Conservation (phyloP, 1,139 yeast genomes). For the Scheffersomyces stambukii region DNA sequence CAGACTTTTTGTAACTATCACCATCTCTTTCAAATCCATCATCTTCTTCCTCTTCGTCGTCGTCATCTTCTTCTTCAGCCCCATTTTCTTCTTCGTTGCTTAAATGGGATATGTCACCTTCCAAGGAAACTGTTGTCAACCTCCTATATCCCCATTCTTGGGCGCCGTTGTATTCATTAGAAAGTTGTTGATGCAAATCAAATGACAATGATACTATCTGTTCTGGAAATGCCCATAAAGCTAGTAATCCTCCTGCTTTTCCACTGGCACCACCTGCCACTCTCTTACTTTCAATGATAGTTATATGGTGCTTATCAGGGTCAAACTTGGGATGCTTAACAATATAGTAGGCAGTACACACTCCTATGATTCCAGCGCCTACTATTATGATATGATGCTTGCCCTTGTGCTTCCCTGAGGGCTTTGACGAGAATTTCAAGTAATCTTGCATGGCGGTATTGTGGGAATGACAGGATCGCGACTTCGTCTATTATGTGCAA, state of each 20-base stretch:
- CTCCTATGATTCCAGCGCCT: conserved; percentile 97
- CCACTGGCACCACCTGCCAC: conserved; percentile 99
- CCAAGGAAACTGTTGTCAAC: conserved; percentile 80
- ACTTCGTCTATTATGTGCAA: too few species aligned
- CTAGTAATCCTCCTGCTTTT: conserved; percentile 93
- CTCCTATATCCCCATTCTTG: conserved; percentile 91
- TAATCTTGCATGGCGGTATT: conserved; percentile 27
- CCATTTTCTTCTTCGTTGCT: conserved; percentile 11
- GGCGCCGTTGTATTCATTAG: conserved; percentile 75
- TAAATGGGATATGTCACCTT: conserved; percentile 63
- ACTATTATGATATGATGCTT: conserved; percentile 70
- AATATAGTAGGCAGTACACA: conserved; percentile 86
- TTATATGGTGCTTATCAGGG: conserved; percentile 68
- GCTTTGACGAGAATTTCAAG: conserved; percentile 35
- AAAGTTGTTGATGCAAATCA: conserved; percentile 76
- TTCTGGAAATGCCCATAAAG: conserved; percentile 95
- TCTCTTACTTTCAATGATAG: conserved; percentile 84
- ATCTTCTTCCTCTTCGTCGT: conserved; percentile 6
- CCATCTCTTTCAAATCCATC: conserved; percentile 6
- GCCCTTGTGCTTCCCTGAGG: conserved; percentile 56
- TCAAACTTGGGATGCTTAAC: conserved; percentile 80
- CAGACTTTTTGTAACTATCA: conserved; percentile 10
- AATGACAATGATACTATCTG: conserved; percentile 89
- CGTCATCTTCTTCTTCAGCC: conserved; percentile 8
- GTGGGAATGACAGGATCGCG: conserved; percentile 1